Evolutionary conservation across 148 eudicot species (phyloP).

Genomic region (Rhododendron molle): DNA sequence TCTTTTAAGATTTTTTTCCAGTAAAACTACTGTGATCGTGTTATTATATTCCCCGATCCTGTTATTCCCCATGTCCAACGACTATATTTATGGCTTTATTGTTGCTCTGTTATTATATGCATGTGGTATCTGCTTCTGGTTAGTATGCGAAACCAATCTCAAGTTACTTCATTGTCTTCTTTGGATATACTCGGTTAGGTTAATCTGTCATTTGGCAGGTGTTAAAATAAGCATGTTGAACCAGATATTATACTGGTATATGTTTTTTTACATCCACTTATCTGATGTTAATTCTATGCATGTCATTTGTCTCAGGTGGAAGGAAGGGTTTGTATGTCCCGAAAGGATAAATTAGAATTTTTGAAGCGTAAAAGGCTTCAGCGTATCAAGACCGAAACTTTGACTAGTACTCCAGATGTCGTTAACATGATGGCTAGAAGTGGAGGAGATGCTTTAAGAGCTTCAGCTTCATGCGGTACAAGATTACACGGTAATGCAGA

Average conservation of each 20-base stretch:
- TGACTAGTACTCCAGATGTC: constrained; percentile 22
- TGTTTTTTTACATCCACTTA: not conserved
- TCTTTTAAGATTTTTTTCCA: not conserved
- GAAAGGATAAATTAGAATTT: constrained; percentile 73
- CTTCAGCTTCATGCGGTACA: constrained; percentile 58
- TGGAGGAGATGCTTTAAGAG: constrained; percentile 72
- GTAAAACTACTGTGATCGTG: not conserved
- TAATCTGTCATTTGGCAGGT: not conserved
- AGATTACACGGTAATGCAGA: constrained; percentile 36
- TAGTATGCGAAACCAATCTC: not conserved
- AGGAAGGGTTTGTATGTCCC: constrained; percentile 64
- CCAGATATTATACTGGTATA: not conserved
- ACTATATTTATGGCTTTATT: not conserved
- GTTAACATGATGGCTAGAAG: constrained; percentile 53
- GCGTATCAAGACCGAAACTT: constrained; percentile 47
- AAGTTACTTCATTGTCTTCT: not conserved
- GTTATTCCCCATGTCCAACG: constrained; percentile 5
- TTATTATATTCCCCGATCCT: constrained; percentile 7
- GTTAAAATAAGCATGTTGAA: not conserved
- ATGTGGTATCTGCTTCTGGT: not conserved
- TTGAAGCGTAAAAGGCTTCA: constrained; percentile 87
- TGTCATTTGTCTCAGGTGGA: constrained; percentile 62
- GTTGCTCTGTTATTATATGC: not conserved
- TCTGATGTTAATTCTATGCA: not conserved
- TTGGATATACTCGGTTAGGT: not conserved